Evolutionary conservation across 164 flowering plant species (phyloP), one percentile per base, ranked within the genome.

Genomic region (Litsea cubeba): DNA sequence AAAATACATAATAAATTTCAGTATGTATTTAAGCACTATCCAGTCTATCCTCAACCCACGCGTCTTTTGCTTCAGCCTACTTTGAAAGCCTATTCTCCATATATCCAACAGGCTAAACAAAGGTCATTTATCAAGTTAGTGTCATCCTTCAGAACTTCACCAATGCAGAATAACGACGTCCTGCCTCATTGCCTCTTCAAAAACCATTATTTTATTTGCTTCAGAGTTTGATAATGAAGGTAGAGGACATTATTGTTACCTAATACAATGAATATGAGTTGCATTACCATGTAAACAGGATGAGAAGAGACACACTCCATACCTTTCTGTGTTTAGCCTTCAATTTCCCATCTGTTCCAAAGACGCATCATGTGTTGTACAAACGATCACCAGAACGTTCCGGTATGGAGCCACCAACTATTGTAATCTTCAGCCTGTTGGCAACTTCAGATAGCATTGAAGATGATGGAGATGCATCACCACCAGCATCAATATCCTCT

Each of bases 291-390:
- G 30, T 69, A 12, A 28, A 69, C 67, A 3, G 26, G 50, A 35
- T 11, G 18, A 49, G 17, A 12, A 46, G 30, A 68, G 65, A 25
- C 46, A 24, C 24, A 64, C 1, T 51, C 50, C 69, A 46, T 75
- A 95, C 99, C 97, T 95, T 95, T 72, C 98, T 83, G 77, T 95
- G 98, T 81, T 93, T 95, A 62, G 93, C 98, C 83, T 73, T 88
- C 82, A 95, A 82, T 83, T 85, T 77, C 76, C 99, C 99, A 81
- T 95, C 93, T 51, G 89, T 76, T 57, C 88, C 97, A 83, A 89
- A 93, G 6, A 95, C 89, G 71, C 99, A 95, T 64, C 96, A 95
- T 14, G 99, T 87, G 80, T 95, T 95, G 70, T 93, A 95, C 85
- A 95, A 32, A 15, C 77, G 81, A 79, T 87, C 91, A 72, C 92